Evolutionary conservation across 495 filamentous ascomycete species (phyloP), one percentile per base, ranked within the genome.

Genomic region (Aspergillus haitiensis): DNA sequence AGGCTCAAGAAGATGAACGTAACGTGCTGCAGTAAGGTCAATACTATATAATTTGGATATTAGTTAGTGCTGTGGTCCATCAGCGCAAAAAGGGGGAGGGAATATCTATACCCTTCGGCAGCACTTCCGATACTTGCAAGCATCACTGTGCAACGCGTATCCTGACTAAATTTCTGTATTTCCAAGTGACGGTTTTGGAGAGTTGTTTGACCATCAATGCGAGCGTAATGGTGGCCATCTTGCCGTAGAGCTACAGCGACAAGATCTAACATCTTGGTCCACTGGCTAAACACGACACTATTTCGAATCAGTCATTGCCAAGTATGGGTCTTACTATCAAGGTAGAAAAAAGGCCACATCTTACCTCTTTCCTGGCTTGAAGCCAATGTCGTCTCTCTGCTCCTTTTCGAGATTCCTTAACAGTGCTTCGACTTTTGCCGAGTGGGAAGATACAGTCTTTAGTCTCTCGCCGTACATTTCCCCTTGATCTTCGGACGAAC

Each of bases 121-220:
- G 49, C 49, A 32, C 49, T 52, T 12, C 49, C 49, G 15, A 52
- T 52, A 52, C 49, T 52, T 6, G 49, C 49, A 34, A 52, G 31
- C 49, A 52, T 52, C n/a, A 52, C 33, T 34, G 49, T 52, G 27
- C 49, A 52, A 32, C 5, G 2, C 6, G 5, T 6, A 37, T 52
- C 49, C 9, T 37, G 5, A 52, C 6, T 18, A 16, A 52, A 52
- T 12, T 13, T 52, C 16, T 36, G 6, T 13, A 52, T 52, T 37
- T 27, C 49, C 1, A 33, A 36, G 7, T 52, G 6, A 13, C 49
- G 49, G 8, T 21, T 13, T 32, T 10, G 8, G 6, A 52, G 33
- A 32, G 9, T 52, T 5, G 49, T 37, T 15, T 52, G 49, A 10
- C 37, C 37, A 9, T 40, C 37, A 9, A 40, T 40, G 10, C 37